These are phyloP conservation scores for Talaromyces amestolkiae DNA, from an alignment of 2,329 filamentous ascomycete species.

Conservation along the genomic window DNA sequence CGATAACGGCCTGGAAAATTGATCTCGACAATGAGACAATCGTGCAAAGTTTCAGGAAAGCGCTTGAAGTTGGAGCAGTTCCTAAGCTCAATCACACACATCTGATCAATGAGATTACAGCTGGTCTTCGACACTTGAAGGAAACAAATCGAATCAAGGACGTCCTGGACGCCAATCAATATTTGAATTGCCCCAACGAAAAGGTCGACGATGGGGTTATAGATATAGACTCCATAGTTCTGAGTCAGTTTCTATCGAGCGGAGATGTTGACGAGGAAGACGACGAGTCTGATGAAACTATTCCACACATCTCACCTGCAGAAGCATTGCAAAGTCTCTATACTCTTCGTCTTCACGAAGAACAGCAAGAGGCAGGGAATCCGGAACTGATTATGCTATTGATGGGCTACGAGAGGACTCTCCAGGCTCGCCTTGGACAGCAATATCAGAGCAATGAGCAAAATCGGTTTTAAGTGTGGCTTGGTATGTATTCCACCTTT, in stretches of 20 bases:
- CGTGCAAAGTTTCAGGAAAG: slow-evolving; percentile 17
- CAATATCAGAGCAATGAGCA: background rate
- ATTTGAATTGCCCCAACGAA: slow-evolving; percentile 16
- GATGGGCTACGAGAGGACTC: slow-evolving; percentile 1
- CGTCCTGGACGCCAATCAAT: slow-evolving; percentile 12
- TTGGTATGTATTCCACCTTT: background rate
- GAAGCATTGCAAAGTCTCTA: slow-evolving; percentile 10
- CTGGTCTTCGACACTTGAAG: slow-evolving; percentile 9
- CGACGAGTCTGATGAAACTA: background rate
- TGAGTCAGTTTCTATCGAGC: slow-evolving; percentile 11
- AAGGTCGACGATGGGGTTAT: slow-evolving; percentile 11
- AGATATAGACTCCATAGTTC: slow-evolving; percentile 12
- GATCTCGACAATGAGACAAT: slow-evolving; percentile 12
- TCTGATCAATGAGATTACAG: slow-evolving; percentile 9
- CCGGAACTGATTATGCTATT: background rate
- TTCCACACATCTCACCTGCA: slow-evolving; percentile 2
- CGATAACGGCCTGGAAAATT: slow-evolving; percentile 15
- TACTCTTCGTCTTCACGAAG: slow-evolving; percentile 16
- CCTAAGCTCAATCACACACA: background rate
- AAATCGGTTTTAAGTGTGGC: background rate
- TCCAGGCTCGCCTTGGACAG: background rate
- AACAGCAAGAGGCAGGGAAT: slow-evolving; percentile 11
- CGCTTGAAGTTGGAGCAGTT: slow-evolving; percentile 1
- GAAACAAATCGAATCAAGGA: slow-evolving; percentile 8
- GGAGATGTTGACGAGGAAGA: slow-evolving; percentile 6